Percentiles rank a stretch among this genome's conserved stretches.
These are phyloP conservation scores for Leccinum rimulosum DNA, from an alignment of 768 basidiomycete species.

Conservation along the genomic window DNA sequence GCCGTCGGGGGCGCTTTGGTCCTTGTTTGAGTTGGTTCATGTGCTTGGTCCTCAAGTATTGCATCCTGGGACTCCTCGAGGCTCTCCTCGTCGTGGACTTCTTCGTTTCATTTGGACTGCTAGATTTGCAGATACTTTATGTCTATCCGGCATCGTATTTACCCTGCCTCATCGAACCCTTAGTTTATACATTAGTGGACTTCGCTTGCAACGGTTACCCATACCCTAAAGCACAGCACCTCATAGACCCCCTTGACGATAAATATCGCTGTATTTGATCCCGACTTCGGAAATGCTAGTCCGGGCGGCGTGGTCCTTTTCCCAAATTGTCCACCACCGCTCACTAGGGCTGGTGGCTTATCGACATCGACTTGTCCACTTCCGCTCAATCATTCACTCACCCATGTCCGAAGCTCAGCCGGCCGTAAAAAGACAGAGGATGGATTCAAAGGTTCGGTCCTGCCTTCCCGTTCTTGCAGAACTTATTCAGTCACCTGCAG, in stretches of 20 bases:
- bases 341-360: neutral
- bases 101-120: slow-evolving; percentile 19
- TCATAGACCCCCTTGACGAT: slow-evolving; percentile 12
- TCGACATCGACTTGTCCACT: slow-evolving; percentile 1
- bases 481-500: slow-evolving; percentile 34
- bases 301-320: neutral
- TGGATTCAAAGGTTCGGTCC: slow-evolving; percentile 38
- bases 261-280: neutral
- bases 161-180: slow-evolving; percentile 27
- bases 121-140: slow-evolving; percentile 18
- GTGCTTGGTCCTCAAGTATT: slow-evolving; percentile 4
- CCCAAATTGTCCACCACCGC: neutral
- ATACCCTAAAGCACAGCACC: slow-evolving; percentile 18
- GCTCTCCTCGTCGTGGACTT: slow-evolving; percentile 14
- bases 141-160: slow-evolving; percentile 19
- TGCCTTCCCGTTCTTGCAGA: neutral
- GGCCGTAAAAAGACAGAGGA: slow-evolving; percentile 41
- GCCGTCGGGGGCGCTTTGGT: slow-evolving; percentile 49
- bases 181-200: slow-evolving; percentile 25
- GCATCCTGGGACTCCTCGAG: slow-evolving; percentile 9
- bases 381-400: neutral
- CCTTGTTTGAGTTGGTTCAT: slow-evolving; percentile 34
- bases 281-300: neutral
- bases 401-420: slow-evolving; percentile 27
- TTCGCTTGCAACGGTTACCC: slow-evolving; percentile 7